Conservation (phyloP, 2,329 filamentous ascomycete species). For the Diaporthe sp. region DNA sequence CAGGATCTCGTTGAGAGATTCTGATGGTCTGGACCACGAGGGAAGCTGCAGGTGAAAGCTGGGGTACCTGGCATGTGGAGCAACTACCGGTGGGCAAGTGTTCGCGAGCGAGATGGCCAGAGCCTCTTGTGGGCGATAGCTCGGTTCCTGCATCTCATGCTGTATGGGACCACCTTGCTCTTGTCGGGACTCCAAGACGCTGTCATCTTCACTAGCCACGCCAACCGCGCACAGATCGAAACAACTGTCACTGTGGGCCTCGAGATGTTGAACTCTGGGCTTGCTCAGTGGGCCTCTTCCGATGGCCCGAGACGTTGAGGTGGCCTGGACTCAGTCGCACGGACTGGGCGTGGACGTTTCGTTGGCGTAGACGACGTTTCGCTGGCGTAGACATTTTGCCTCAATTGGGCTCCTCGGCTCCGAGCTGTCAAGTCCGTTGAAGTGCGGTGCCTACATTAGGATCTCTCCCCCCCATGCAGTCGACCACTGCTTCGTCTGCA, state of each 20-base stretch:
- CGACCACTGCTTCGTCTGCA: not conserved
- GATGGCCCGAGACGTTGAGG: not conserved
- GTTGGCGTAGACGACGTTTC: not conserved
- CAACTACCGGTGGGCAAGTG: not conserved
- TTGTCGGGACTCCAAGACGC: not conserved
- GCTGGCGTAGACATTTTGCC: not conserved
- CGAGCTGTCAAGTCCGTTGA: not conserved
- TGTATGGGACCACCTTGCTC: not conserved
- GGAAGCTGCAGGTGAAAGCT: not conserved
- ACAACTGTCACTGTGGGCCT: not conserved
- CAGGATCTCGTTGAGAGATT: not conserved
- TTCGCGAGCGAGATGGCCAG: not conserved
- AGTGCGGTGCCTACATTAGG: not conserved
- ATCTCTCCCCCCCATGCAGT: not conserved
- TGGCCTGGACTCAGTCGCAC: not conserved
- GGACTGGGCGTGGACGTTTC: not conserved
- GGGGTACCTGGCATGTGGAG: not conserved
- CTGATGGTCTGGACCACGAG: not conserved
- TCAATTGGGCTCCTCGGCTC: not conserved
- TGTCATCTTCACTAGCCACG: not conserved
- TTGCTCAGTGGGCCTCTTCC: not conserved
- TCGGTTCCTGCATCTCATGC: not conserved
- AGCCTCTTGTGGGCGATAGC: not conserved
- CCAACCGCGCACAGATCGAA: not conserved
- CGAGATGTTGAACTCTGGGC: not conserved